Conservation (phyloP, 352 stramenopile genomes). For the Elongisporangium prolatum region DNA sequence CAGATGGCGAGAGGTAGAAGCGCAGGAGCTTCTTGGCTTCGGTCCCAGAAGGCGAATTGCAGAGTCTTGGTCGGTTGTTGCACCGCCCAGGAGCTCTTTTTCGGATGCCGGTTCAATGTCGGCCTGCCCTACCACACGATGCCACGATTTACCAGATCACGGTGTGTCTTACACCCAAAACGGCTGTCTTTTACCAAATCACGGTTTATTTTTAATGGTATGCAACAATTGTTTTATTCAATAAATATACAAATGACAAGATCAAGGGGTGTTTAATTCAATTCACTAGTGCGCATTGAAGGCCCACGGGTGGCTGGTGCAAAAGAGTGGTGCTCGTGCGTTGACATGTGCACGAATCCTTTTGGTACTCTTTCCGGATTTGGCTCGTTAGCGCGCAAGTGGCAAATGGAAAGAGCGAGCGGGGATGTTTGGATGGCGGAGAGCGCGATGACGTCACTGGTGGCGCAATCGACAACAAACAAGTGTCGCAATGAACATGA, state of each 20-base stretch:
- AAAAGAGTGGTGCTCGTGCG: conserved; percentile 53
- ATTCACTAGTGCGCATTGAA: conserved; percentile 27
- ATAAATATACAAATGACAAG: not conserved
- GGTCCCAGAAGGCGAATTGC: not conserved
- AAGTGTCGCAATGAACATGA: not conserved
- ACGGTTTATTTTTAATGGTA: not conserved
- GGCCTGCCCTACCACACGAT: not conserved
- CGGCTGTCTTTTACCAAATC: conserved; percentile 11
- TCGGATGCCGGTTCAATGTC: not conserved
- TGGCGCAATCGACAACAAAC: conserved; percentile 5
- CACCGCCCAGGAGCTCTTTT: not conserved
- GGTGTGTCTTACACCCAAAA: not conserved
- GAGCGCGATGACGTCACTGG: not conserved
- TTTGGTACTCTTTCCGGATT: conserved; percentile 61
- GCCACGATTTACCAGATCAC: not conserved
- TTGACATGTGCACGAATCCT: conserved; percentile 32
- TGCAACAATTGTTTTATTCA: conserved; percentile 5
- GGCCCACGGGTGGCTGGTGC: conserved; percentile 12
- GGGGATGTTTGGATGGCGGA: not conserved
- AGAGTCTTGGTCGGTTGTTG: not conserved
- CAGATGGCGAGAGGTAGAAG: not conserved
- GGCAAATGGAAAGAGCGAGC: conserved; percentile 3
- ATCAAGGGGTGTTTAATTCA: conserved; percentile 44
- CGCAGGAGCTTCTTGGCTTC: not conserved
- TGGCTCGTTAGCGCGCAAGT: conserved; percentile 46